Base-by-base conservation (phyloP, 2,329 filamentous ascomycete genomes). In the Aspergillus terreus region DNA sequence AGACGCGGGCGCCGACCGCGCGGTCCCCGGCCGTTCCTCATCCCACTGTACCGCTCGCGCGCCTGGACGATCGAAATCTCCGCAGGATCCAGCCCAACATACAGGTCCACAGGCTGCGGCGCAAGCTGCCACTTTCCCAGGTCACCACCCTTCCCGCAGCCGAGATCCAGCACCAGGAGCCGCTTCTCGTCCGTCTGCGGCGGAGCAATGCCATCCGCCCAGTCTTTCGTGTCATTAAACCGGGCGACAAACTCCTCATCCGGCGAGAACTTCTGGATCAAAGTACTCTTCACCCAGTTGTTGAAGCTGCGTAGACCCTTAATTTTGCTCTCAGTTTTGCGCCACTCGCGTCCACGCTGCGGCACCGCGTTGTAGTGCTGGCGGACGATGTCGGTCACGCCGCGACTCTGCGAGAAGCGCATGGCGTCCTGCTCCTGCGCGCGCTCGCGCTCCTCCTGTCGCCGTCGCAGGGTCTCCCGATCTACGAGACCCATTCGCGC, bases 261-360 rank as follows among this genome's bases (percentile, higher is more conserved):
- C 0, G 88, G 88, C 4, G 90, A 90, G 74, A 96, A 97, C 69
- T 96, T 96, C 68, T 97, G 92, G 60, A 99, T 97, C 61, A 97
- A 83, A 46, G 89, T 92, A 67, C 90, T 96, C 78, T 99, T 99
- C 74, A 99, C 83, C 94, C 94, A 99, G 72, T 99, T 99, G 76
- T 99, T 99, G 78, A 96, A 94, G 60, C 88, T 90, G 48, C 94
- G 84, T 48, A 99, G 77, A 0, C 94, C 94, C 74, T 95, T 96
- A 77, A 99, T 99, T 64, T 89, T 87, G 71, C 89, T 95, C 64
- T 95, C 91, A 6, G 90, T 95, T 68, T 88, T 90, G 46, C 94
- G 84, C 92, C 94, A 99, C 65, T 96, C 91, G 49, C 92, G 84
- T 11, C 94, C 94, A 27, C 92, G 84, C 75, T 99, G 88, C 0